Evolutionary conservation across 345 rosid species (phyloP).

Genomic region (Cochlearia excelsa): DNA sequence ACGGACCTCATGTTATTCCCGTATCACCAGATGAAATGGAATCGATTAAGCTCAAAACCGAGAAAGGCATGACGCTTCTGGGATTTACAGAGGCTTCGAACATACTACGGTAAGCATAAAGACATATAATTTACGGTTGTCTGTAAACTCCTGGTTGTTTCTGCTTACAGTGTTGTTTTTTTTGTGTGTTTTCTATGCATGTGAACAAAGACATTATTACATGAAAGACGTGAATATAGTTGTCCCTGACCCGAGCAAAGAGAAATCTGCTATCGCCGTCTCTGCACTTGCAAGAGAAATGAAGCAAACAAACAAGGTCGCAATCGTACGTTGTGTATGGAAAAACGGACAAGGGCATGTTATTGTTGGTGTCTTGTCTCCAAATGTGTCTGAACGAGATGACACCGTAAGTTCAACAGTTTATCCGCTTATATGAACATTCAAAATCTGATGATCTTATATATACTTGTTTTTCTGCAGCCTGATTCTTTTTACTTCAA

Average conservation of each 20-base stretch:
- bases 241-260: conserved; percentile 76
- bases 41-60: conserved; percentile 79
- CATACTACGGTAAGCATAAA: conserved; percentile 51
- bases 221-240: conserved; percentile 89
- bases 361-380: conserved; percentile 76
- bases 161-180: conserved; percentile 9
- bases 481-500: conserved; percentile 91
- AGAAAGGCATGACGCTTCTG: conserved; percentile 83
- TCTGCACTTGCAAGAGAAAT: conserved; percentile 88
- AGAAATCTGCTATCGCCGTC: conserved; percentile 56
- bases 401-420: conserved; percentile 50
- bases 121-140: conserved; percentile 17
- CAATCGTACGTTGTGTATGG: conserved; percentile 94
- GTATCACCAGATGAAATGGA: conserved; percentile 72
- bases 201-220: conserved; percentile 66
- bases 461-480: conserved; percentile 39
- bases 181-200: conserved; percentile 23
- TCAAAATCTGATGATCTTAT: conserved; percentile 15
- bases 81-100: conserved; percentile 80
- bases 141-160: conserved; percentile 13
- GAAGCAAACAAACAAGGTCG: conserved; percentile 73
- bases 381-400: conserved; percentile 64
- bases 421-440: conserved; percentile 4
- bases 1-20: conserved; percentile 97
- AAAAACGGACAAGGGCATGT: conserved; percentile 75